Conservation (phyloP, 2,329 filamentous ascomycete species). For the Paradendryphiella salina region DNA sequence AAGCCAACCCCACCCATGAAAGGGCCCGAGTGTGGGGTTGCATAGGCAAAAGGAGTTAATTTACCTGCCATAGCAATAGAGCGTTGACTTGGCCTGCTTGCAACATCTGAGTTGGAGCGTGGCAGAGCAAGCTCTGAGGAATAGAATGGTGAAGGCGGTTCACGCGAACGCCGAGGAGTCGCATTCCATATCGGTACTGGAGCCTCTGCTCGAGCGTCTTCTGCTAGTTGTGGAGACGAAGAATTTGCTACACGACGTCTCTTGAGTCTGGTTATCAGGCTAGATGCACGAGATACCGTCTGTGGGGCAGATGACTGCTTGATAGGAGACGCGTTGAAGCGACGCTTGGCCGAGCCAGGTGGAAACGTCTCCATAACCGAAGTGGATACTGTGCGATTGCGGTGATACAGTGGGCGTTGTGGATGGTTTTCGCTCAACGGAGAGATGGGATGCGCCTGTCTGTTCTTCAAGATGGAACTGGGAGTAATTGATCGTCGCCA, state of each 20-base stretch:
- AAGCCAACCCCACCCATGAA: constrained; percentile 37
- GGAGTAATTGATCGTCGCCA: constrained; percentile 45
- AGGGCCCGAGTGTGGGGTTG: constrained; percentile 67
- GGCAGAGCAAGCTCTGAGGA: constrained; percentile 37
- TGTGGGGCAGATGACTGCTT: constrained; percentile 38
- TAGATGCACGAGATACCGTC: constrained; percentile 45
- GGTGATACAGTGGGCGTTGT: constrained; percentile 29
- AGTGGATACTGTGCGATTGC: constrained; percentile 36
- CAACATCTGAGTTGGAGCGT: constrained; percentile 38
- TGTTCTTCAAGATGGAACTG: constrained; percentile 39
- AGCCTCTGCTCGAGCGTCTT: constrained; percentile 23
- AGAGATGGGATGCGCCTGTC: constrained; percentile 38
- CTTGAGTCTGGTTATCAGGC: constrained; percentile 44
- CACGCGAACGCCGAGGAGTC: constrained; percentile 51
- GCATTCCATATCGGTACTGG: constrained; percentile 39
- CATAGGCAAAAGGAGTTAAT: constrained; percentile 68
- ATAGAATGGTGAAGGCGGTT: constrained; percentile 50
- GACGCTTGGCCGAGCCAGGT: constrained; percentile 37
- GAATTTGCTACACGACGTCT: constrained; percentile 52
- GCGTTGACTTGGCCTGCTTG: constrained; percentile 52
- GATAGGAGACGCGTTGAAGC: constrained; percentile 33
- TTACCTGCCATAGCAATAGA: constrained; percentile 35
- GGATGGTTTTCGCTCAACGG: constrained; percentile 43
- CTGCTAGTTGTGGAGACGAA: constrained; percentile 26
- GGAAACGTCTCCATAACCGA: constrained; percentile 30